phyloP scores from a whole-genome alignment of 371 early-diverging fungal species.

The Apophysomyces ossiformis region DNA sequence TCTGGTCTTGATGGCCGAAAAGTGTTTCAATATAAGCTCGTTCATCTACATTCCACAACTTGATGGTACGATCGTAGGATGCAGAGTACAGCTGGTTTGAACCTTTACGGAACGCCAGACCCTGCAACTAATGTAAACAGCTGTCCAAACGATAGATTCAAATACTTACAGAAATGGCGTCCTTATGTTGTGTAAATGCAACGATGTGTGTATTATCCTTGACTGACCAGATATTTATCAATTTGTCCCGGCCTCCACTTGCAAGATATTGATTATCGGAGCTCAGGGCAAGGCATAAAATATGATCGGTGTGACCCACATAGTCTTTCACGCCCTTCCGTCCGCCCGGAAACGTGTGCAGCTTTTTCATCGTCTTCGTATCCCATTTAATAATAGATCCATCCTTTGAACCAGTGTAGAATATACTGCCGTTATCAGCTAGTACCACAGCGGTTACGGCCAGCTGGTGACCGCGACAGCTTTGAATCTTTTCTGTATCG shows the following conservation, averaged over 20 bases:
- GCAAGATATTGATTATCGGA: slow-evolving; percentile 83
- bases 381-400: slow-evolving; percentile 87
- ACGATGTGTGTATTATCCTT: slow-evolving; percentile 69
- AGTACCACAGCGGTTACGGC: slow-evolving; percentile 82
- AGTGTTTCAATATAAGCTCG: slow-evolving; percentile 93
- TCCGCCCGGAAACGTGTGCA: slow-evolving; percentile 73
- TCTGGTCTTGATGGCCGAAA: slow-evolving; percentile 96
- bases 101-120: slow-evolving; percentile 87
- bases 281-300: slow-evolving; percentile 82
- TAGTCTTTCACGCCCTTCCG: slow-evolving; percentile 75
- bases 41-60: slow-evolving; percentile 95
- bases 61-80: slow-evolving; percentile 92
- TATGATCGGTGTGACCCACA: slow-evolving; percentile 83
- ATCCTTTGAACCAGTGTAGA: slow-evolving; percentile 92
- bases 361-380: slow-evolving; percentile 56
- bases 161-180: slow-evolving; percentile 74
- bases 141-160: not conserved
- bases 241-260: slow-evolving; percentile 86
- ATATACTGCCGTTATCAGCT: slow-evolving; percentile 65
- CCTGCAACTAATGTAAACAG: slow-evolving; percentile 36
- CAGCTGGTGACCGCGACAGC: slow-evolving; percentile 71
- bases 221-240: slow-evolving; percentile 92
- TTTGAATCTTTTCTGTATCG: slow-evolving; percentile 40
- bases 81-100: slow-evolving; percentile 89
- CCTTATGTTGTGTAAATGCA: slow-evolving; percentile 91